Evolutionary conservation across 805 yeast species (phyloP), one percentile per base, ranked within the genome.

Genomic region (Teunomyces pallodes): DNA sequence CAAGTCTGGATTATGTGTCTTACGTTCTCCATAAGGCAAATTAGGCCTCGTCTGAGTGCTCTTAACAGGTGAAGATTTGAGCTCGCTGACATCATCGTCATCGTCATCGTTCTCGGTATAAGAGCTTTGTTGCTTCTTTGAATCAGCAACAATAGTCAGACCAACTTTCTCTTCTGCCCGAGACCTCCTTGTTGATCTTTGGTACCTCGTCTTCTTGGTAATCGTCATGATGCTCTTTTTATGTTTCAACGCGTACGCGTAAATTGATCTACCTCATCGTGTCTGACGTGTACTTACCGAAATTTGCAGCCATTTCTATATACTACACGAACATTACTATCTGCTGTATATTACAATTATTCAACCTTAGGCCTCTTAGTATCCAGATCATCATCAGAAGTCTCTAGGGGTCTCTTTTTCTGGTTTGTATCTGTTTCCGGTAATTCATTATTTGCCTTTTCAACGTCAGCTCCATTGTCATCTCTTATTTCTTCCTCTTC

Each of bases 11-110:
- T 26, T 31, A 40, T 14, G 35, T 24, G n/a, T 13, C 9, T 20
- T 12, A 12, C 16, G n/a, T 2, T 38, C 30, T 3, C 26, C 41
- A 9, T 6, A 38, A 5, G 41, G 9, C 28, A 38, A 26, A 16
- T n/a, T 38, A 5, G 17, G 27, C 14, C n/a, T 24, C 10, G 41
- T n/a, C 13, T 38, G 28, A 29, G 27, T 28, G 38, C 8, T 45
- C 36, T 54, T 55, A 16, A 64, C 53, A 2, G 68, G 68, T 1
- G 68, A 64, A 4, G 67, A 62, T 51, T 54, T 50, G 39, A 56
- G 50, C 28, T 56, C 59, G 7, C 35, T 54, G 8, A 27, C 10
- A 60, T 65, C 44, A 13, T 45, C 30, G 20, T 43, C 35, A 5
- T 9, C 26, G 12, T 26, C 8, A 8, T 12, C n/a, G n/a, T n/a